These are phyloP conservation scores for Camellia japonica DNA, from an alignment of 148 eudicot genomes.

Conservation along the genomic window DNA sequence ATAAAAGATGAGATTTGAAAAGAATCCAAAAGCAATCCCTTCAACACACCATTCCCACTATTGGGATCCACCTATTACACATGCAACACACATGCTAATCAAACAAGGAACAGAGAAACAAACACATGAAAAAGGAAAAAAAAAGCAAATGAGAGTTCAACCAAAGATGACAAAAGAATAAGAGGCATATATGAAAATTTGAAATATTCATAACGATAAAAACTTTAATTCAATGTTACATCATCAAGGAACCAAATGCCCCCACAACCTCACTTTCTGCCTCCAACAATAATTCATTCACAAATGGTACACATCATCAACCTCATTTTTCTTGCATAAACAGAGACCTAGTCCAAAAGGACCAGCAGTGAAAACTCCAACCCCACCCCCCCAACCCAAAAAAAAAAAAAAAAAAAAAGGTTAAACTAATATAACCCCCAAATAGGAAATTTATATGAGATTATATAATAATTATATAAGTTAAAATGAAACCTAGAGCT, in stretches of 20 bases:
- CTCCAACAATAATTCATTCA: conserved; percentile 27
- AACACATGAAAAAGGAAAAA: neutral
- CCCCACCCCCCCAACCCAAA: conserved; percentile 8
- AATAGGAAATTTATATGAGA: neutral
- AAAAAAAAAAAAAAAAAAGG: too few relatives aligned
- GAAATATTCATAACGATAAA: neutral
- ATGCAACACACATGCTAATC: conserved; percentile 11
- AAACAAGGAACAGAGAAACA: conserved; percentile 11
- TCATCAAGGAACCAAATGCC: conserved; percentile 31
- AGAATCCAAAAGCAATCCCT: too few relatives aligned
- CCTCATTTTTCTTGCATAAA: neutral
- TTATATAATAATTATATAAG: neutral
- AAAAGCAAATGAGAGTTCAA: conserved; percentile 22
- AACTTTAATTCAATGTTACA: conserved; percentile 24
- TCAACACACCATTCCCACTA: too few relatives aligned
- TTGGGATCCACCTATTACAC: neutral
- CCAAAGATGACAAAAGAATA: conserved; percentile 14
- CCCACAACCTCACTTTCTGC: conserved; percentile 28
- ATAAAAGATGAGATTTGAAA: too few relatives aligned
- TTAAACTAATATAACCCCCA: neutral
- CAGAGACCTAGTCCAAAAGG: conserved; percentile 8
- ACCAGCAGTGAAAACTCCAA: conserved; percentile 8
- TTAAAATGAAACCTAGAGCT: neutral
- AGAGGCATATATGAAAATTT: neutral
- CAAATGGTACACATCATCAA: conserved; percentile 19